Evolutionary conservation across 768 basidiomycete genomes (phyloP), one percentile per base, ranked within the genome.

Genomic region (Leccinum obscurum): DNA sequence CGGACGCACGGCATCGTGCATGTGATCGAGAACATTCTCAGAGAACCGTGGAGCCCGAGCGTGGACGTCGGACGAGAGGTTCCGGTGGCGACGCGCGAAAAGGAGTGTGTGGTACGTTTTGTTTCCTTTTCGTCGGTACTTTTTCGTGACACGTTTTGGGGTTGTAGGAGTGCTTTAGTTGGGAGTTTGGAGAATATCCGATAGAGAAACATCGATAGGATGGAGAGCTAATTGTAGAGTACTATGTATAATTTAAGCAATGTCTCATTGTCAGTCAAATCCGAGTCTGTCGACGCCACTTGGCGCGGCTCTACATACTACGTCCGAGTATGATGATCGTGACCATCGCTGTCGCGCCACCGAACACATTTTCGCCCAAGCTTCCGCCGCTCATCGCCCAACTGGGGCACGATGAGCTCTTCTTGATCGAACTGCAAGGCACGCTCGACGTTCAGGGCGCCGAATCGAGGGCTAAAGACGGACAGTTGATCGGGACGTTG

Each of bases 401-500:
- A 58, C 82, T 95, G 48, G 92, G 92, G 15, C 81, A 90, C 63
- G 86, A 88, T 48, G 92, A 94, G 68, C 71, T 93, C 14, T 85
- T 93, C 46, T 77, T 98, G 5, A 83, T 98, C 56, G 95, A 98
- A 68, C 79, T 97, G 5, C 95, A 98, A 73, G 95, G 95, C 54
- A 78, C 81, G 54, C 80, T 97, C 39, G 86, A 89, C 50, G 86
- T 89, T 34, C 89, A 91, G 57, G 83, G 75, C 49, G 71, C 70
- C 9, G 72, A 79, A 35, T 75, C 75, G 50, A 72, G 80, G 9
- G 82, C 87, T 64, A 83, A 81, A 39, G 81, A 86, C 28, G 89
- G 88, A 5, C 84, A 87, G 62, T 69, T 90, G n/a, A 85, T 96
- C 4, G 95, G 94, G n/a, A 86, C 78, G 62, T 74, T 97, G 11